A percentile compares a stretch with the other conserved stretches of the same genome.
Conservation (phyloP, 345 rosid species). For the Populus ilicifolia region DNA sequence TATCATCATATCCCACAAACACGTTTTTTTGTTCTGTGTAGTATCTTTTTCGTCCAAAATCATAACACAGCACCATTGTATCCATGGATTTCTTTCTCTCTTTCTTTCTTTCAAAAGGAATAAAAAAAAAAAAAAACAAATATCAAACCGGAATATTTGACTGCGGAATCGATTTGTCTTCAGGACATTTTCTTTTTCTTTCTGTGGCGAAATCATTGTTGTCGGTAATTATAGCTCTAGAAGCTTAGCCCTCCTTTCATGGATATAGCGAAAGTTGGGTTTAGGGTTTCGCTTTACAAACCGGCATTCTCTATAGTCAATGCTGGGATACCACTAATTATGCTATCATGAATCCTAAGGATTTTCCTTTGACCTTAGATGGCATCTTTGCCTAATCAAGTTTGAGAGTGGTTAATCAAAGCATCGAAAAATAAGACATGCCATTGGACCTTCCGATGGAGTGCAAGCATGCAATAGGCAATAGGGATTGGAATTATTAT, state of each 20-base stretch:
- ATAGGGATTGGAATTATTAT: too few species aligned
- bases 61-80: neutral
- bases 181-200: neutral
- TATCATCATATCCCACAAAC: neutral
- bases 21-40: neutral
- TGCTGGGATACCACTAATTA: slow-evolving; percentile 13
- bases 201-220: neutral
- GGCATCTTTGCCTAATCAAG: neutral
- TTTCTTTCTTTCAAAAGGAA: neutral
- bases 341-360: slow-evolving; percentile 18
- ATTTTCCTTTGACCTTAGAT: neutral
- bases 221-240: neutral
- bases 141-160: neutral
- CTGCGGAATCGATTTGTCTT: neutral
- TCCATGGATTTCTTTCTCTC: neutral
- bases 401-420: neutral
- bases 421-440: neutral
- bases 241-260: too few species aligned
- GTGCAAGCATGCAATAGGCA: neutral
- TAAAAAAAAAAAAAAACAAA: neutral
- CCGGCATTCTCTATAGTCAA: slow-evolving; percentile 6
- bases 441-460: neutral
- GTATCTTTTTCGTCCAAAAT: neutral
- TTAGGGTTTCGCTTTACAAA: neutral
- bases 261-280: neutral